These are phyloP conservation scores for Gomphus bonarii DNA, from an alignment of 1,284 basidiomycete species.

Conservation along the genomic window DNA sequence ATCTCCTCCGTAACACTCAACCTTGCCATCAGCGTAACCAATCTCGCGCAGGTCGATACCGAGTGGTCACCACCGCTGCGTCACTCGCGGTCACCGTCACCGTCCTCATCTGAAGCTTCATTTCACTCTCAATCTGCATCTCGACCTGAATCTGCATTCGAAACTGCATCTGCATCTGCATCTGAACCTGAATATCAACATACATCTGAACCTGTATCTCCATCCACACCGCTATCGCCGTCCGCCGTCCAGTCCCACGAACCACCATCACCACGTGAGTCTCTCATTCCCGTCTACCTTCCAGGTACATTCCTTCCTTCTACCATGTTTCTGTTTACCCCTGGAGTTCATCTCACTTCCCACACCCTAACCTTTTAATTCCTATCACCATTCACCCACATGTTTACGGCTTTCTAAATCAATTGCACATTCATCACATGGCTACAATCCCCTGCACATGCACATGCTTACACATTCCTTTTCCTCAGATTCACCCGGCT, in stretches of 20 bases:
- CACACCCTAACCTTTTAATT: not conserved
- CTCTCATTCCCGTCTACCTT: not conserved
- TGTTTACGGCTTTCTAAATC: not conserved
- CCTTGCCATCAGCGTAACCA: conserved; percentile 1
- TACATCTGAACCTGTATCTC: too few species aligned
- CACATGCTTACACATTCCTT: not conserved
- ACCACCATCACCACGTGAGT: too few species aligned
- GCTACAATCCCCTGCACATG: too few species aligned
- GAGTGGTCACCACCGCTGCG: not conserved
- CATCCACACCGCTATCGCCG: too few species aligned
- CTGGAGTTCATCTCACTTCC: too few species aligned
- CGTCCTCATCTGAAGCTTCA: not conserved
- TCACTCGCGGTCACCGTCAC: not conserved
- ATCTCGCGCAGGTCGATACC: not conserved
- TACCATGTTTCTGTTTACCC: not conserved
- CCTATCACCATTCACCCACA: not conserved
- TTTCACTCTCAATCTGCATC: not conserved
- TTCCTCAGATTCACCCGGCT: not conserved
- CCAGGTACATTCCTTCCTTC: not conserved
- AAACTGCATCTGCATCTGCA: too few species aligned
- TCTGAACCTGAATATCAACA: too few species aligned
- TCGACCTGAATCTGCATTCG: not conserved
- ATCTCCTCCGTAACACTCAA: conserved; percentile 20
- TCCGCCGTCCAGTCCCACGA: too few species aligned
- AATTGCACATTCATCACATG: too few species aligned